Conservation (phyloP, 768 basidiomycete genomes). For the Lactarius quietus region DNA sequence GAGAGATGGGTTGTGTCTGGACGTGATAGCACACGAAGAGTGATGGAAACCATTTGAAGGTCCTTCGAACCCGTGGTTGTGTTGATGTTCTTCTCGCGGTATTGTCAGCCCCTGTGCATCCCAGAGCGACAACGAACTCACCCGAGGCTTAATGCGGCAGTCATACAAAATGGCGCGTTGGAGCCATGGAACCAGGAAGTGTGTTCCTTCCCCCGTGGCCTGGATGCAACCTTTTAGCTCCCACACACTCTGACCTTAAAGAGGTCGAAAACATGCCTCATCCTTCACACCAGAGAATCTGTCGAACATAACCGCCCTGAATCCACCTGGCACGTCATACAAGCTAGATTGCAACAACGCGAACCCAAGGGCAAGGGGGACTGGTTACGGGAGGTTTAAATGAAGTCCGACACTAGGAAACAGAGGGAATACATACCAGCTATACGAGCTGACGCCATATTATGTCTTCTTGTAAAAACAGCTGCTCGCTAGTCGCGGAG, state of each 20-base stretch:
- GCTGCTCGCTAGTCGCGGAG: background rate
- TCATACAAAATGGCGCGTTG: conserved; percentile 97
- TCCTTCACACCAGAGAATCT: conserved; percentile 89
- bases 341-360: conserved; percentile 46
- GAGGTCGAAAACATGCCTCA: conserved; percentile 45
- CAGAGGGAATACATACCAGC: conserved; percentile 9
- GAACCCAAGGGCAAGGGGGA: conserved; percentile 59
- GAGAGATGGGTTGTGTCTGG: conserved; percentile 86
- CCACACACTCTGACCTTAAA: background rate
- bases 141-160: conserved; percentile 94
- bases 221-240: conserved; percentile 32
- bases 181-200: conserved; percentile 93
- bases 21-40: conserved; percentile 90
- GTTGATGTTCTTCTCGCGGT: conserved; percentile 76
- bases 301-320: conserved; percentile 97
- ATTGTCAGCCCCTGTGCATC: background rate
- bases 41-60: conserved; percentile 97
- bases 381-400: conserved; percentile 56
- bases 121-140: conserved; percentile 36
- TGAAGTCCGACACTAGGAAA: conserved; percentile 38
- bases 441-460: conserved; percentile 14
- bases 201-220: conserved; percentile 92
- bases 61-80: conserved; percentile 99
- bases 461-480: background rate
- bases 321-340: conserved; percentile 74